Evolutionary conservation across 2,329 filamentous ascomycete genomes (phyloP), one percentile per base, ranked within the genome.

Genomic region (Exophiala phaeomuriformis): DNA sequence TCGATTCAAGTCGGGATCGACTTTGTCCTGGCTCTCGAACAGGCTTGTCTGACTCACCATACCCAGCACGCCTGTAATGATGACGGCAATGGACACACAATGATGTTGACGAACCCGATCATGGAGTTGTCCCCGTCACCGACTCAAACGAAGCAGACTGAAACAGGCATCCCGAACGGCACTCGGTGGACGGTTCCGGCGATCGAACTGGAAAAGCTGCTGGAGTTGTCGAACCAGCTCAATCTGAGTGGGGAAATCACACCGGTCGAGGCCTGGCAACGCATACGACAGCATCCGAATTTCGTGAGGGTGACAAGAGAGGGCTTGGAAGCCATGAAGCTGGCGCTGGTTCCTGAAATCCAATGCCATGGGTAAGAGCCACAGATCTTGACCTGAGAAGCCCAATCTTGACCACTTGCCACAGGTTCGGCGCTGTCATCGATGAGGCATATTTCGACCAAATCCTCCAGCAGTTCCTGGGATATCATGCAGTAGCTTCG

Each of bases 211-310:
- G 64, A 66, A 31, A 62, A 59, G 37, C 51, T 67, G 32, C 57
- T 66, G 36, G 59, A 64, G 31, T 51, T 63, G 12, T 58, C 62
- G 29, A 55, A 60, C 4, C 55, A 60, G 4, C 53, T 66, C 8
- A 56, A 60, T 27, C 56, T 66, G 5, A 59, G 59, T 7, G 67
- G 65, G 6, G 70, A 72, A 52, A 61, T 73, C 45, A 72, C 71
- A 3, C 70, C 70, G 0, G 63, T 71, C 5, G 69, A 72, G 50
- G 69, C 68, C 1, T 73, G 71, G 71, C 63, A 66, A 42, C 53
- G 63, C 27, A 64, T 73, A 19, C 66, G 66, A 4, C 47, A 53
- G 3, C 65, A 66, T 47, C 68, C 68, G 0, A 58, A 64, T 0
- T 71, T 72, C 31, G 58, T 62, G 1, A 60, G 56, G 0, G 52